Base-by-base conservation (phyloP, 768 basidiomycete species). In the Amanita subjunquillea region DNA sequence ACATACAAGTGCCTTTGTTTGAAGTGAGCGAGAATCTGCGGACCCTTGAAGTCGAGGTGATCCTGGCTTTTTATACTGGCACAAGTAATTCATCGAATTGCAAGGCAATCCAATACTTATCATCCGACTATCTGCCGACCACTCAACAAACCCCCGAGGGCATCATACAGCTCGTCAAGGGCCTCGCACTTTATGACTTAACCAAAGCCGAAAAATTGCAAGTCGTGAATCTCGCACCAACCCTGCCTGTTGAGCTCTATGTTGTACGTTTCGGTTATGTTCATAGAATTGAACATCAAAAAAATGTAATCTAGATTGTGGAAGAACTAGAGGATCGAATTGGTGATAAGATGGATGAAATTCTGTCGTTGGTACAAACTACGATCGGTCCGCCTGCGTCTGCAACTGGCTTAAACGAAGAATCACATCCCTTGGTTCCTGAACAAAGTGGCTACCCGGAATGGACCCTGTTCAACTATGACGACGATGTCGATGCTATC, bases 191-290 rank as follows among this genome's bases (percentile, higher is more conserved):
- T 17, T 87, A 81, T 56, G 75, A 78, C 32, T 71, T 97, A 56
- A 94, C 92, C 1, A 96, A 94, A 60, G 81, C 87, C 2, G 94
- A 97, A 72, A 92, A 93, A 62, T 74, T 96, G 3, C 91, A 94
- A 61, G 76, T 96, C 34, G 83, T 91, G n/a, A 96, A 97, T 61
- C 74, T 95, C 4, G 85, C 84, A 0, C 94, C 94, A 2, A 83
- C 80, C 6, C 75, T 82, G 44, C 72, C 82, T 0, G 90, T 95
- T 23, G 90, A 93, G 63, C 79, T 96, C 23, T 94, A 96, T 61
- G 86, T 90, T 53, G 92, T 94, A 57, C 43, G 90, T 77, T 30
- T 29, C n/a, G 9, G 13, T 43, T 17, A 20, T n/a, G 12, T 41
- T 38, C 22, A 37, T 17, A 32, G 10, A 15, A 40, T 15, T 15